Conservation (phyloP, 1,284 basidiomycete species). For the Trametes polyzona region DNA sequence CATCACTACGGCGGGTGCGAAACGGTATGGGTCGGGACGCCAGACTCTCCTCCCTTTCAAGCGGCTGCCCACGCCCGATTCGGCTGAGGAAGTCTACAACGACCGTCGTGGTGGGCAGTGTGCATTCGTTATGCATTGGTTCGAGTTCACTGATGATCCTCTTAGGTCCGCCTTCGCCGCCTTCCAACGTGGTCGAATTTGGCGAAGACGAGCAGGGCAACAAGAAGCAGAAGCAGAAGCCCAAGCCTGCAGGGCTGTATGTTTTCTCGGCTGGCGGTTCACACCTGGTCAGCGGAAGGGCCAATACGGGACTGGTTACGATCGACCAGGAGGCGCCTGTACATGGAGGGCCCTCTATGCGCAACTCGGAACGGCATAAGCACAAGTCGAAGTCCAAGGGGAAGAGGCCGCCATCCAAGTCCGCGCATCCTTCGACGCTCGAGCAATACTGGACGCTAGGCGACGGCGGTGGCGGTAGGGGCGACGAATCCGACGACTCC, state of each 20-base stretch:
- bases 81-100: neutral
- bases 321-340: constrained; percentile 22
- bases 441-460: constrained; percentile 18
- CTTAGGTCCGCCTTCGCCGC: neutral
- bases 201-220: constrained; percentile 9
- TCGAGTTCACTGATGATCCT: neutral
- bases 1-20: constrained; percentile 16
- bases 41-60: constrained; percentile 26
- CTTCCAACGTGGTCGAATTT: constrained; percentile 11
- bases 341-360: neutral
- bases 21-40: constrained; percentile 19
- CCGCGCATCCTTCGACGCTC: constrained; percentile 8
- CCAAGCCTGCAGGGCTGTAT: constrained; percentile 21
- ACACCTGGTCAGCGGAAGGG: constrained; percentile 18
- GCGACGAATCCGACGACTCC: constrained; percentile 9
- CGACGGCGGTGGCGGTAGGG: constrained; percentile 4
- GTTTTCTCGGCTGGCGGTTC: constrained; percentile 18
- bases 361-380: neutral
- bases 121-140: neutral
- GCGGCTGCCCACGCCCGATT: constrained; percentile 1
- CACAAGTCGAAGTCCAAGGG: neutral
- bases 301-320: constrained; percentile 19
- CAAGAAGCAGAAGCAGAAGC: constrained; percentile 12
- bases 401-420: neutral
- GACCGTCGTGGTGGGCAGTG: neutral